phyloP scores from a whole-genome alignment of 345 rosid genomes.

The Leavenworthia alabamica region DNA sequence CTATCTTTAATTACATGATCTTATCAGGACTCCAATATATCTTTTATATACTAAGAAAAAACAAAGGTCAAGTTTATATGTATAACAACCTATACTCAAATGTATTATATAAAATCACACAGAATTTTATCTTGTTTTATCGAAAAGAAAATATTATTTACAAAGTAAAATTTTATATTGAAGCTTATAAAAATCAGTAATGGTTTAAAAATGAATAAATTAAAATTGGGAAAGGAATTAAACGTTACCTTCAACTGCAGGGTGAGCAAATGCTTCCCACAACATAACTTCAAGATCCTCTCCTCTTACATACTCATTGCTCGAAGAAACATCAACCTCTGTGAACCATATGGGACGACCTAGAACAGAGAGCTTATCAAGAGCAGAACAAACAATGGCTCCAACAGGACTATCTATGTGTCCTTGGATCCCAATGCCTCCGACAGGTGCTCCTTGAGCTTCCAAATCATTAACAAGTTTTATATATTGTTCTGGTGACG shows the following conservation, averaged over 20 bases:
- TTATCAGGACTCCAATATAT: not conserved
- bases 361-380: constrained; percentile 48
- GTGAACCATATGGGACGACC: constrained; percentile 56
- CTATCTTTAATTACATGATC: not conserved
- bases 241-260: constrained; percentile 61
- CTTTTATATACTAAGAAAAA: too few species aligned
- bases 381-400: constrained; percentile 42
- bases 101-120: too few species aligned
- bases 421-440: constrained; percentile 52
- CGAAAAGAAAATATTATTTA: not conserved
- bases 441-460: constrained; percentile 53
- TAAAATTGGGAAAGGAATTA: not conserved
- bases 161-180: not conserved
- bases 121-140: too few species aligned
- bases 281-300: constrained; percentile 83
- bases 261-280: constrained; percentile 79
- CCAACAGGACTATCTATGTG: constrained; percentile 50
- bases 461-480: constrained; percentile 56
- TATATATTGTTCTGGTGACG: constrained; percentile 66
- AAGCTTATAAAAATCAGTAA: not conserved
- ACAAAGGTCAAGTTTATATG: not conserved
- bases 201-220: not conserved
- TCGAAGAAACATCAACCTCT: constrained; percentile 52
- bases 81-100: too few species aligned
- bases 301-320: constrained; percentile 61